A percentile compares a stretch with the other conserved stretches of the same genome.
These are phyloP conservation scores for Neoboletus subvelutipes DNA, from an alignment of 768 basidiomycete species.

Conservation along the genomic window DNA sequence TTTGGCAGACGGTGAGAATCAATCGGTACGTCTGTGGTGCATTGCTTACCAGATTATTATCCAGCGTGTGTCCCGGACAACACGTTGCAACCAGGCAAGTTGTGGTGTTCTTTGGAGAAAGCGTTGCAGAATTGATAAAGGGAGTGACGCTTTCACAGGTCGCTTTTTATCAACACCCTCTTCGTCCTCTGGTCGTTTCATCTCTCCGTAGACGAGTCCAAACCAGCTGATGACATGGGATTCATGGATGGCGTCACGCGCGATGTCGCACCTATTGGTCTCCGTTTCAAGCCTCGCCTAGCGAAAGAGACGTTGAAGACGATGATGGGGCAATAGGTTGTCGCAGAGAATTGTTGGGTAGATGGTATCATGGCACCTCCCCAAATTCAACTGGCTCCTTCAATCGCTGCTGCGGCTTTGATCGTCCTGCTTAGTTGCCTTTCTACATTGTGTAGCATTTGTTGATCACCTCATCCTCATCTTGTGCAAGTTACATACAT, in stretches of 20 bases:
- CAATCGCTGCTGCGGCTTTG: too few species aligned
- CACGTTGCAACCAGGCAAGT: conserved; percentile 47
- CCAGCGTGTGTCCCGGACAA: conserved; percentile 59
- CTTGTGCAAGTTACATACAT: neutral
- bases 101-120: neutral
- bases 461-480: neutral
- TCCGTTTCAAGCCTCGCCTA: conserved; percentile 48
- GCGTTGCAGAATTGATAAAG: neutral
- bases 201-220: conserved; percentile 43
- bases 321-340: conserved; percentile 2
- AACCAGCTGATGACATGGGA: conserved; percentile 54
- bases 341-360: neutral
- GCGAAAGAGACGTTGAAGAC: conserved; percentile 3
- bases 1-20: conserved; percentile 41
- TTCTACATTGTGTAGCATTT: neutral
- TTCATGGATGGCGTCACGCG: conserved; percentile 37
- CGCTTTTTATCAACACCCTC: conserved; percentile 59
- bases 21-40: neutral
- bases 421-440: neutral
- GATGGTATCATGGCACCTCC: neutral
- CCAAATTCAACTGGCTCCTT: neutral
- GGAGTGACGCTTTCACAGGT: conserved; percentile 34
- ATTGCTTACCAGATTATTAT: neutral
- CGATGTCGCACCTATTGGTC: conserved; percentile 46
- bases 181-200: conserved; percentile 62